These are phyloP conservation scores for Neocucurbitaria cava DNA, from an alignment of 2,329 filamentous ascomycete species.

Conservation along the genomic window DNA sequence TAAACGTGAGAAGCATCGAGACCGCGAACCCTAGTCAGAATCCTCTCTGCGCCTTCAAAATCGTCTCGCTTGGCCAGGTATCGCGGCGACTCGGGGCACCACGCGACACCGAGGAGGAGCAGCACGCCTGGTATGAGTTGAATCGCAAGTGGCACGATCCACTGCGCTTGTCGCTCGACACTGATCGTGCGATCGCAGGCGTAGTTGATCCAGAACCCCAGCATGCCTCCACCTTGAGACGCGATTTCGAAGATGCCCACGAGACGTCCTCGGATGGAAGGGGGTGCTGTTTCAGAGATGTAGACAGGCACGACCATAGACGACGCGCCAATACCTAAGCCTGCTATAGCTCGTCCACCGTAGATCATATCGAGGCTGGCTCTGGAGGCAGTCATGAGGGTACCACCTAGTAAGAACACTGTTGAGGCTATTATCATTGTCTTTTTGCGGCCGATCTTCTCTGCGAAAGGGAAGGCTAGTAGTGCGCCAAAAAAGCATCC, in stretches of 20 bases:
- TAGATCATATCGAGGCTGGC: slow-evolving; percentile 48
- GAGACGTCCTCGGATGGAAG: slow-evolving; percentile 68
- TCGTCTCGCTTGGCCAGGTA: slow-evolving; percentile 39
- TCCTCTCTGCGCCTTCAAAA: slow-evolving; percentile 51
- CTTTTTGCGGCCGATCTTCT: slow-evolving; percentile 57
- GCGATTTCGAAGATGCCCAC: slow-evolving; percentile 73
- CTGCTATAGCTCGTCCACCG: slow-evolving; percentile 46
- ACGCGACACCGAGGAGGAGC: slow-evolving; percentile 45
- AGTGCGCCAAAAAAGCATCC: slow-evolving; percentile 51
- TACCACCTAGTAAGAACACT: slow-evolving; percentile 53
- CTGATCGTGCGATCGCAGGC: slow-evolving; percentile 50
- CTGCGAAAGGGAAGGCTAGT: slow-evolving; percentile 55
- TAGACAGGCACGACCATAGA: slow-evolving; percentile 49
- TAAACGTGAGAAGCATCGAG: slow-evolving; percentile 52
- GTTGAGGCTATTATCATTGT: slow-evolving; percentile 56
- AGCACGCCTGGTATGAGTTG: slow-evolving; percentile 52
- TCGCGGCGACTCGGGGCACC: slow-evolving; percentile 48
- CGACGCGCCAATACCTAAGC: slow-evolving; percentile 49
- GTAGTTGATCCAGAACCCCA: slow-evolving; percentile 55
- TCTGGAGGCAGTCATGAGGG: slow-evolving; percentile 48
- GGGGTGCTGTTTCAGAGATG: slow-evolving; percentile 58
- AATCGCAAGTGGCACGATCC: slow-evolving; percentile 66
- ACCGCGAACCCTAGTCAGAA: slow-evolving; percentile 54
- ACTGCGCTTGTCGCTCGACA: slow-evolving; percentile 60
- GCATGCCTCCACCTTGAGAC: slow-evolving; percentile 66